A percentile compares a stretch with the other conserved stretches of the same genome.
These are phyloP conservation scores for Panicum virgatum DNA, from an alignment of 202 grass and related monocot genomes.

Conservation along the genomic window DNA sequence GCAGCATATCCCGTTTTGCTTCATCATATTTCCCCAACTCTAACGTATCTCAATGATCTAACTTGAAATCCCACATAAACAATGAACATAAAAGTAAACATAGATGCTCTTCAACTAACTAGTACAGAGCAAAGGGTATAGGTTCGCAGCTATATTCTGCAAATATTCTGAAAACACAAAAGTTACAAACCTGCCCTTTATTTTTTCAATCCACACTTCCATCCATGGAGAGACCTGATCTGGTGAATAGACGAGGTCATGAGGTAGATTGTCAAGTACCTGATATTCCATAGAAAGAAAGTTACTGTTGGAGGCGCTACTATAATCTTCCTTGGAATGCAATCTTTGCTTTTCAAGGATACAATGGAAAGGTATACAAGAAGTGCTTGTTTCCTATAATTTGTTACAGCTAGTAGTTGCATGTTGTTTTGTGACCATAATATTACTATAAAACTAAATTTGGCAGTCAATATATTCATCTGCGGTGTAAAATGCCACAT, in stretches of 20 bases:
- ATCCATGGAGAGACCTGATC: conserved; percentile 89
- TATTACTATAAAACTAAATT: background rate
- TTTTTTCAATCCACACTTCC: conserved; percentile 96
- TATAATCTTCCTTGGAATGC: conserved; percentile 1
- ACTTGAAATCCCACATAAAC: conserved; percentile 15
- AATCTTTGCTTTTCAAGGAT: conserved; percentile 16
- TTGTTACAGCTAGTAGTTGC: conserved; percentile 12
- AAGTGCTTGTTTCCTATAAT: conserved; percentile 9
- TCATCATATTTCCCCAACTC: conserved; percentile 27
- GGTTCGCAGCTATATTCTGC: background rate
- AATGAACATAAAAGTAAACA: conserved; percentile 29
- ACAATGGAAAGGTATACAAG: background rate
- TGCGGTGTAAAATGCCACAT: background rate
- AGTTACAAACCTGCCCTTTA: conserved; percentile 63
- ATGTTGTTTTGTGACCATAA: background rate
- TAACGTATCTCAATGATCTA: background rate
- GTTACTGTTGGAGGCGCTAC: conserved; percentile 10
- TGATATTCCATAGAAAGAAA: conserved; percentile 49
- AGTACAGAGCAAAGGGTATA: background rate
- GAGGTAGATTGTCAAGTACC: conserved; percentile 99
- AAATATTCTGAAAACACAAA: conserved; percentile 23
- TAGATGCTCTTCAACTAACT: conserved; percentile 8
- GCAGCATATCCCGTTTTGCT: conserved; percentile 11
- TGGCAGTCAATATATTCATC: background rate
- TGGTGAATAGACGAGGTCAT: conserved; percentile 94